Conservation (phyloP, 257 asterid species). For the Schizonepeta tenuifolia region DNA sequence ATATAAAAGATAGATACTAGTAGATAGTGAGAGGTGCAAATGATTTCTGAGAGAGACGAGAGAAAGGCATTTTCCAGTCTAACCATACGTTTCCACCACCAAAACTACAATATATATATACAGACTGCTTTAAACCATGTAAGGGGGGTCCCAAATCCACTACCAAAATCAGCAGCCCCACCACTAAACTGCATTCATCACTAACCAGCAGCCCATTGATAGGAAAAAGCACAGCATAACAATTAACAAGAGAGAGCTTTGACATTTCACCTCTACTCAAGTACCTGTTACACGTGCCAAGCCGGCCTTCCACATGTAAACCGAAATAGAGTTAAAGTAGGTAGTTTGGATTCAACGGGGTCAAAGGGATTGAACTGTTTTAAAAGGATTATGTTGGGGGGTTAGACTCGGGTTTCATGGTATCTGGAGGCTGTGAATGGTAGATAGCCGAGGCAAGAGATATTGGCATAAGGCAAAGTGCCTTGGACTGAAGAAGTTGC, state of each 20-base stretch:
- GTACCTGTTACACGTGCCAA: background rate
- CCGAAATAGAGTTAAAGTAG: constrained; percentile 32
- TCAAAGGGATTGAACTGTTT: background rate
- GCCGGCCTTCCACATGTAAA: background rate
- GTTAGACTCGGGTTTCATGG: constrained; percentile 68
- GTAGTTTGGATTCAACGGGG: constrained; percentile 38
- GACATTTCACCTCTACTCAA: constrained; percentile 49
- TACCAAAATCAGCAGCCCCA: constrained; percentile 43
- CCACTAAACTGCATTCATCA: constrained; percentile 58
- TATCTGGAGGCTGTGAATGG: constrained; percentile 78
- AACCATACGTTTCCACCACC: constrained; percentile 43
- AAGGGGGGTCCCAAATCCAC: constrained; percentile 73
- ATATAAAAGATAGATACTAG: background rate
- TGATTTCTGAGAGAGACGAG: constrained; percentile 36
- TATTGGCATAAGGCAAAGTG: constrained; percentile 95
- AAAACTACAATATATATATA: constrained; percentile 41
- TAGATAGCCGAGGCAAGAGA: constrained; percentile 92
- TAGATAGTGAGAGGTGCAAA: constrained; percentile 6
- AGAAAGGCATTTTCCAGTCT: constrained; percentile 39
- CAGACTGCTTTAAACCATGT: constrained; percentile 20
- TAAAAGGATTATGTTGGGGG: constrained; percentile 55
- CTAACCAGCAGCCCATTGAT: constrained; percentile 42
- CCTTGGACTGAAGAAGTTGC: constrained; percentile 98
- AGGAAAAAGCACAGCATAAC: constrained; percentile 46
- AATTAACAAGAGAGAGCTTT: constrained; percentile 48